These are phyloP conservation scores for Phytophthora pluvialis DNA, from an alignment of 352 stramenopile genomes.

Conservation along the genomic window DNA sequence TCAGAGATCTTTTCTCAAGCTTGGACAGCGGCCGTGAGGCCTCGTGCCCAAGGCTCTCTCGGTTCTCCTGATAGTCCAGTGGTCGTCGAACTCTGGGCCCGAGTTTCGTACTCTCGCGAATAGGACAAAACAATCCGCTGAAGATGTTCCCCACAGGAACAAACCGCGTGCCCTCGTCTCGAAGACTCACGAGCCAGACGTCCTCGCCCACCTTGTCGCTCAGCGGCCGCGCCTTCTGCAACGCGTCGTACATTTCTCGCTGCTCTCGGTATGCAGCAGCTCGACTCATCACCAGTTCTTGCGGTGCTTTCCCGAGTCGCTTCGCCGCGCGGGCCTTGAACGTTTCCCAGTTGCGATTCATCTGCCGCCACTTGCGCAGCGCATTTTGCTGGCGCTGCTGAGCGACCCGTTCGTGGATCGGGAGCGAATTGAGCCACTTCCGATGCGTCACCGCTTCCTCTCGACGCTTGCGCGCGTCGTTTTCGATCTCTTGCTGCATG, in stretches of 20 bases:
- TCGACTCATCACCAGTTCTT: conserved; percentile 88
- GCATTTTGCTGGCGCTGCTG: conserved; percentile 53
- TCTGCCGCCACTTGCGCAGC: conserved; percentile 70
- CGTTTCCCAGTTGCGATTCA: conserved; percentile 72
- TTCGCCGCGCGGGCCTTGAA: conserved; percentile 47
- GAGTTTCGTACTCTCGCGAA: conserved; percentile 72
- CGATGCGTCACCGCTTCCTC: conserved; percentile 38
- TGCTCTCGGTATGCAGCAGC: conserved; percentile 87
- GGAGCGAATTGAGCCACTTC: conserved; percentile 54
- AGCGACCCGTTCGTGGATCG: conserved; percentile 71
- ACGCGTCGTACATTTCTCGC: conserved; percentile 90
- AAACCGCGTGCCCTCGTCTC: conserved; percentile 85
- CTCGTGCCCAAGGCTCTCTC: conserved; percentile 16
- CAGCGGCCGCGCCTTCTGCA: conserved; percentile 86
- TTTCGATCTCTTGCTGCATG: conserved; percentile 39
- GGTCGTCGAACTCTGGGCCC: conserved; percentile 64
- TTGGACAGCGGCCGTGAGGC: conserved; percentile 37
- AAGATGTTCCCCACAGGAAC: conserved; percentile 94
- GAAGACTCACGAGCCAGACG: conserved; percentile 91
- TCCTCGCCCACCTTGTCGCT: conserved; percentile 89
- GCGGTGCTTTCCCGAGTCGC: conserved; percentile 51
- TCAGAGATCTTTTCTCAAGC: conserved; percentile 63
- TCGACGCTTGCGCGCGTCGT: conserved; percentile 50
- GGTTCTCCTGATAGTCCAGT: conserved; percentile 52
- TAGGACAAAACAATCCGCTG: conserved; percentile 90